These are phyloP conservation scores for Coniochaeta pulveracea DNA, from an alignment of 2,329 filamentous ascomycete genomes.

Conservation along the genomic window DNA sequence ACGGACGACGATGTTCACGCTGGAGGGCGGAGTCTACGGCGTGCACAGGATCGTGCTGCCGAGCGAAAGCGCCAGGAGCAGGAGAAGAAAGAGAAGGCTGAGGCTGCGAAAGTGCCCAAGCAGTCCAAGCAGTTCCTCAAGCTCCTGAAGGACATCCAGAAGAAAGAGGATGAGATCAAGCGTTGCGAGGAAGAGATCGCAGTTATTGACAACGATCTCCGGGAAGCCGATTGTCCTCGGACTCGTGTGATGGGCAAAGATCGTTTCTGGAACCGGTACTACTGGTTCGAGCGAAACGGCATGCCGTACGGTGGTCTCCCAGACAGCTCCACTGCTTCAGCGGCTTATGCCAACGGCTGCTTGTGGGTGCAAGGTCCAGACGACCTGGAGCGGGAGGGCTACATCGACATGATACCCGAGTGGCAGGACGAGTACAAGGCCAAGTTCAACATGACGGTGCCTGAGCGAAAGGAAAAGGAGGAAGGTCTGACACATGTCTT, in stretches of 20 bases:
- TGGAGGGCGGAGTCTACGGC: slow-evolving; percentile 33
- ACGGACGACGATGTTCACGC: slow-evolving; percentile 56
- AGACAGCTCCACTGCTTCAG: slow-evolving; percentile 74
- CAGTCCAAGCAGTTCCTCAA: slow-evolving; percentile 85
- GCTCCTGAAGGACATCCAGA: slow-evolving; percentile 77
- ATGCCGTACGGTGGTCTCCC: slow-evolving; percentile 92
- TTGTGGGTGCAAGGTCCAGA: slow-evolving; percentile 96
- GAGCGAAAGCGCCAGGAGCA: slow-evolving; percentile 66
- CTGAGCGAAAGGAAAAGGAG: slow-evolving; percentile 74
- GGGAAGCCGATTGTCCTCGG: slow-evolving; percentile 86
- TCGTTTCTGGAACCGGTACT: slow-evolving; percentile 96
- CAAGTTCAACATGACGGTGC: slow-evolving; percentile 71
- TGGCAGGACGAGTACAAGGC: slow-evolving; percentile 65
- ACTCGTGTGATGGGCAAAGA: slow-evolving; percentile 87
- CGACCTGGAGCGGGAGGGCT: slow-evolving; percentile 74
- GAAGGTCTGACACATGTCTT: slow-evolving; percentile 73
- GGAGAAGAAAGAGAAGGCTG: slow-evolving; percentile 54
- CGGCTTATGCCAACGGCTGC: slow-evolving; percentile 85
- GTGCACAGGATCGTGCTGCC: slow-evolving; percentile 52
- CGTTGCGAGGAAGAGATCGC: slow-evolving; percentile 78
- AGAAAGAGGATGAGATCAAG: slow-evolving; percentile 69
- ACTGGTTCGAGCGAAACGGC: slow-evolving; percentile 97
- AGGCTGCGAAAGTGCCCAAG: slow-evolving; percentile 57
- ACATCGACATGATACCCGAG: slow-evolving; percentile 65
- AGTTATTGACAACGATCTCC: slow-evolving; percentile 78